Evolutionary conservation across 1,284 basidiomycete species (phyloP).

Genomic region (Apiotrichum gracile): DNA sequence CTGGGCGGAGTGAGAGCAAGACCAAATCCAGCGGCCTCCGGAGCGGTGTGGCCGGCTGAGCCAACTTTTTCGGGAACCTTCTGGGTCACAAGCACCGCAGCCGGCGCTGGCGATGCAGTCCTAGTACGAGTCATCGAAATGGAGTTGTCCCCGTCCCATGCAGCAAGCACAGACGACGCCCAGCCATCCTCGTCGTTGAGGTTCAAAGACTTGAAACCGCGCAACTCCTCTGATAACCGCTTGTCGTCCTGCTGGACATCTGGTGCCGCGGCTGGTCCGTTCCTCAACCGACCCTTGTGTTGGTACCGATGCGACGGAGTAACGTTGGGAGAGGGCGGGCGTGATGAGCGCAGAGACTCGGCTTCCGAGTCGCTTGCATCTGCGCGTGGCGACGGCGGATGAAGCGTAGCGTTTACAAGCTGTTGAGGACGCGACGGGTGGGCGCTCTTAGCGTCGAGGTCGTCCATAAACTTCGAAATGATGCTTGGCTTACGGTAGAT

Average conservation of each 20-base stretch:
- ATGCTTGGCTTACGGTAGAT: constrained; percentile 7
- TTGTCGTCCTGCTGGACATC: neutral
- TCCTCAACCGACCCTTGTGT: neutral
- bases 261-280: neutral
- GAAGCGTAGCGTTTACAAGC: neutral
- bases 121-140: neutral
- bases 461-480: constrained; percentile 11
- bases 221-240: constrained; percentile 33
- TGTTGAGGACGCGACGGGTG: neutral
- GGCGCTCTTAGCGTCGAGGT: constrained; percentile 11
- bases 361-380: neutral
- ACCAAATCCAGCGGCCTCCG: neutral
- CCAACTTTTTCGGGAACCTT: neutral
- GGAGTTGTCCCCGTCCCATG: constrained; percentile 10
- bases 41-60: neutral
- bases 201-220: constrained; percentile 26
- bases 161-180: constrained; percentile 28
- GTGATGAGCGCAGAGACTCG: neutral
- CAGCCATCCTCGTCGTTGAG: constrained; percentile 27
- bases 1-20: neutral
- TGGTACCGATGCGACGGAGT: too few species aligned
- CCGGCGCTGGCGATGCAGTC: neutral
- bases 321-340: neutral
- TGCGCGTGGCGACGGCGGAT: neutral
- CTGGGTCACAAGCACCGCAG: neutral